Evolutionary conservation across 2,329 filamentous ascomycete species (phyloP), one percentile per base, ranked within the genome.

Genomic region (Paecilomyces fulvus): DNA sequence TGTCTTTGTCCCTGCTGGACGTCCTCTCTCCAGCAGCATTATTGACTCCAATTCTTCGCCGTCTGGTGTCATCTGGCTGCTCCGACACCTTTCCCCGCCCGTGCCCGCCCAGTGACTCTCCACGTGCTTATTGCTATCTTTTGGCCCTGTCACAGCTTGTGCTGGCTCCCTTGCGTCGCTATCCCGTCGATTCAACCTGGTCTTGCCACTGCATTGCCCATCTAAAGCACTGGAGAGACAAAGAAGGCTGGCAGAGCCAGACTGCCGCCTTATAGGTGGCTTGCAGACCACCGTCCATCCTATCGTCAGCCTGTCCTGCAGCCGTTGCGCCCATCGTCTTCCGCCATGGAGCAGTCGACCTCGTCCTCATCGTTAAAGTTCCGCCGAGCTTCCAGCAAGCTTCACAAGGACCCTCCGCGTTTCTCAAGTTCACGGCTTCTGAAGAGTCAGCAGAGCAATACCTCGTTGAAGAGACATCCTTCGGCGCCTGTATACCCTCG

Each of bases 401-500:
- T 75, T 56, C 70, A 72, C 64, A 77, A 77, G 64, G 73, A 77
- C 48, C 68, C 74, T 62, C 73, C 75, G 57, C 72, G 70, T 58
- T 71, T 73, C 58, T 62, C 63, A 54, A 65, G 65, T 61, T 71
- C 70, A 55, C 68, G 70, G 58, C 69, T 73, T 58, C 69, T 77
- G 59, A 72, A 71, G 56, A 75, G 70, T 61, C 74, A 75, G 59
- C 70, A 75, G 60, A 76, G 73, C 63, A 70, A 67, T 60, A 70
- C 69, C 49, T 73, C 73, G 53, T 69, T 78, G 56, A 76, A 75
- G 61, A 70, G 76, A 63, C 75, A 77, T 62, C 76, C 76, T 30
- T 78, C 76, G 55, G 75, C 75, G 23, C 74, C 74, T 25, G 70
- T 75, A 31, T 74, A 75, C 56, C 75, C 75, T 30, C 74, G 74